Conservation (phyloP, 2,329 filamentous ascomycete species). For the Plectosphaerella plurivora region DNA sequence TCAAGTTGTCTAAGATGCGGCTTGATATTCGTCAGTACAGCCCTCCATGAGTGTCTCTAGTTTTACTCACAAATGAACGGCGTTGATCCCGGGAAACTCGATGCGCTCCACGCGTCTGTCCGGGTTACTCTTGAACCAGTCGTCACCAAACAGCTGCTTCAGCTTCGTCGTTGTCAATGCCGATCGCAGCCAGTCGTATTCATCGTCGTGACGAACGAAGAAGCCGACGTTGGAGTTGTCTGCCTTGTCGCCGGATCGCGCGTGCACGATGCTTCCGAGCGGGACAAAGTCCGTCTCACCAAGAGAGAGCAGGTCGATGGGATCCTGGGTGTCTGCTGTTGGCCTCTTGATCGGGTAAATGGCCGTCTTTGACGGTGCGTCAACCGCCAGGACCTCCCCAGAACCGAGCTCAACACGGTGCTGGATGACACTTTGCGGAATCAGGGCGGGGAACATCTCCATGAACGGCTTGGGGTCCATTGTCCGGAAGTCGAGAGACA, state of each 20-base stretch:
- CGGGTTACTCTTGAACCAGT: conserved; percentile 12
- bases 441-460: conserved; percentile 34
- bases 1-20: conserved; percentile 9
- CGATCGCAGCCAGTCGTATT: conserved; percentile 33
- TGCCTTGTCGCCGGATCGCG: conserved; percentile 32
- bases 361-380: background rate
- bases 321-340: conserved; percentile 4
- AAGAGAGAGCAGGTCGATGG: conserved; percentile 3
- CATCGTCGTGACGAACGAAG: conserved; percentile 31
- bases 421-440: conserved; percentile 20
- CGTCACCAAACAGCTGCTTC: conserved; percentile 17
- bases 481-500: conserved; percentile 37
- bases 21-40: background rate
- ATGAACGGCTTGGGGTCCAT: conserved; percentile 37
- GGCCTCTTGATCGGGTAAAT: conserved; percentile 3
- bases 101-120: conserved; percentile 3
- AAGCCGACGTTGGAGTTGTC: conserved; percentile 32
- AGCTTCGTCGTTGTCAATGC: conserved; percentile 23
- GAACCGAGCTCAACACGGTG: conserved; percentile 16
- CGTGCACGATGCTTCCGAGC: conserved; percentile 28
- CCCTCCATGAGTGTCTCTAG: background rate
- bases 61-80: conserved; percentile 10
- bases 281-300: conserved; percentile 6
- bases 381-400: background rate
- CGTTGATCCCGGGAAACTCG: conserved; percentile 8